phyloP scores from a whole-genome alignment of 1,284 basidiomycete genomes.

The Ustanciosporium gigantosporum region DNA sequence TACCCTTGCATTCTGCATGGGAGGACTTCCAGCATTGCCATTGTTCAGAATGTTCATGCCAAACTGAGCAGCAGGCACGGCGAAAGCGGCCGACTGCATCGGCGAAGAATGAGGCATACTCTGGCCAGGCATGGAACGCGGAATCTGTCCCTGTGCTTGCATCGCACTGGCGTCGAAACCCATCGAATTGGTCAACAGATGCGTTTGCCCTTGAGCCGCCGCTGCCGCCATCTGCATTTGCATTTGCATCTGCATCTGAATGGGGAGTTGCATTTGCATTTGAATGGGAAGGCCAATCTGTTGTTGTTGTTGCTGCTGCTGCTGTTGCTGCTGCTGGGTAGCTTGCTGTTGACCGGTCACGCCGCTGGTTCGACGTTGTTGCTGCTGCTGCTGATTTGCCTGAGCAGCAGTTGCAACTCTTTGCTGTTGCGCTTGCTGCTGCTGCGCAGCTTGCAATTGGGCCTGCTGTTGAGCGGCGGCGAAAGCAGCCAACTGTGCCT shows the following conservation, averaged over 20 bases:
- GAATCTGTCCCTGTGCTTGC: conserved; percentile 30
- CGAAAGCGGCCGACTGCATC: conserved; percentile 25
- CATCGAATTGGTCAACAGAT: conserved; percentile 26
- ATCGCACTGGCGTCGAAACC: conserved; percentile 32
- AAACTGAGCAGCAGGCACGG: conserved; percentile 29
- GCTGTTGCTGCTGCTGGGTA: conserved; percentile 2
- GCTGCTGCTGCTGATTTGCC: conserved; percentile 11
- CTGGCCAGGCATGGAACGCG: conserved; percentile 25
- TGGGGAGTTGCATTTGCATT: conserved; percentile 36
- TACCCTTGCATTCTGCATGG: conserved; percentile 41
- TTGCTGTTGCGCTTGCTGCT: conserved; percentile 19
- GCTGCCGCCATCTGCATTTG: conserved; percentile 43
- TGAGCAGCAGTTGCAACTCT: background rate
- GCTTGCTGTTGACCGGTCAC: conserved; percentile 2
- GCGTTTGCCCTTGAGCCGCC: conserved; percentile 33
- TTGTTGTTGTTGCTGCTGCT: conserved; percentile 38
- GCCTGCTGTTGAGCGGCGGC: conserved; percentile 33
- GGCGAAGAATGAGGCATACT: conserved; percentile 35
- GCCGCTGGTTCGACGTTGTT: conserved; percentile 19
- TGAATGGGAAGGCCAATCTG: conserved; percentile 30
- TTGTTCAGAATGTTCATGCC: conserved; percentile 35
- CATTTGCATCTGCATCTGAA: conserved; percentile 40
- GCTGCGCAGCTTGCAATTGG: conserved; percentile 27
- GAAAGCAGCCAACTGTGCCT: conserved; percentile 35
- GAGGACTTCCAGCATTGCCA: conserved; percentile 31